phyloP scores from a whole-genome alignment of 2,329 filamentous ascomycete genomes.

The Fragosphaeria purpurea region DNA sequence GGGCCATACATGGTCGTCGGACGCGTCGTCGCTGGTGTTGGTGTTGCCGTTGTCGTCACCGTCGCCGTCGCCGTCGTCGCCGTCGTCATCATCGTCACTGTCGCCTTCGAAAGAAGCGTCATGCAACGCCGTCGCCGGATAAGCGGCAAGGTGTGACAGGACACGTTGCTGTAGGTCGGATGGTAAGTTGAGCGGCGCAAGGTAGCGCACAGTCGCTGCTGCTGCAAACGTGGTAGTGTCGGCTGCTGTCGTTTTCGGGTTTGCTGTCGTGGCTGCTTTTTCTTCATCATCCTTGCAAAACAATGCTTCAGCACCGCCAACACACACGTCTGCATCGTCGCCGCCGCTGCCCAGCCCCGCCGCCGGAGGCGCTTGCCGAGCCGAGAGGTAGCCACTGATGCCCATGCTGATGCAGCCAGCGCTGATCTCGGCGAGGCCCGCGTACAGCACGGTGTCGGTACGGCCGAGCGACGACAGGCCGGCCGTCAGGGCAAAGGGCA shows the following conservation, averaged over 20 bases:
- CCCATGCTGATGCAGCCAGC: conserved; percentile 67
- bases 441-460: conserved; percentile 54
- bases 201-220: conserved; percentile 7
- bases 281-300: background rate
- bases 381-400: conserved; percentile 58
- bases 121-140: background rate
- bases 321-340: conserved; percentile 7
- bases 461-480: conserved; percentile 53
- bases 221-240: background rate
- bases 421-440: conserved; percentile 60
- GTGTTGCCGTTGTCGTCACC: background rate
- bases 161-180: conserved; percentile 13
- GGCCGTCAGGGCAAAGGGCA: conserved; percentile 65
- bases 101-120: background rate
- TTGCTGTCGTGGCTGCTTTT: conserved; percentile 20
- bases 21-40: conserved; percentile 1
- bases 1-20: conserved; percentile 12
- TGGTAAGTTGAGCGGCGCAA: conserved; percentile 14
- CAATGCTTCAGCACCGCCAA: no score
- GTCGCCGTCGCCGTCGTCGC: conserved; percentile 3
- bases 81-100: background rate
- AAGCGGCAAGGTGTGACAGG: conserved; percentile 8
- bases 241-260: no score
- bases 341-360: background rate
- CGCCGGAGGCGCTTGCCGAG: conserved; percentile 21